Evolutionary conservation across 2,329 filamentous ascomycete genomes (phyloP), one percentile per base, ranked within the genome.

Genomic region (Lojkania enalia): DNA sequence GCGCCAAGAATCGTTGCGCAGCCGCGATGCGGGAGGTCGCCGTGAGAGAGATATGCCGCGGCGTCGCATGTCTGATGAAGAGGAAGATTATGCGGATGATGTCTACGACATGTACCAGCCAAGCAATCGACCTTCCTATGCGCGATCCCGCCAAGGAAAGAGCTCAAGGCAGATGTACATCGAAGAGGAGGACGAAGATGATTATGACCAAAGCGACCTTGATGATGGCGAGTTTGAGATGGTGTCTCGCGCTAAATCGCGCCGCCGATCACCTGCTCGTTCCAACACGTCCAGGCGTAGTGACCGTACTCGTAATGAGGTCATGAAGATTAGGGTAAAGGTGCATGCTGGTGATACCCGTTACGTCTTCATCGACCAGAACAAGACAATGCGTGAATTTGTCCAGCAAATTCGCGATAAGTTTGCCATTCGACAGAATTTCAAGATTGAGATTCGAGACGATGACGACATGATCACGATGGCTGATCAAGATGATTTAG

Each of bases 401-500:
- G 84, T 86, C 30, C 84, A 86, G 50, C 84, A 85, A 48, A 87
- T 99, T 47, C 81, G 86, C 35, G 86, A 90, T 51, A 99, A 99
- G 72, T 96, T 97, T 63, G 85, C 81, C 12, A 77, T 96, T 44
- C 76, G 81, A 43, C 75, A 85, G 50, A 82, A 83, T 45, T 92
- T 96, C 75, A 95, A 91, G 78, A 86, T 96, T 71, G 94, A 94
- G 76, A 83, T 91, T 58, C 83, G 81, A 61, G 90, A 95, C 52
- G 94, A 97, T 57, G 87, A 89, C 56, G 92, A 97, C 63, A 92
- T 96, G 87, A 95, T 99, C 63, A 96, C 92, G 21, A 86, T 99
- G 82, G 90, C 87, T 20, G 94, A 99, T 69, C 89, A 96, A 70
- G 94, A 99, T 63, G 94, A 99, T 73, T 73, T 96, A 51, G 91